Percentiles rank a stretch among this genome's conserved stretches.
Conservation (phyloP, 1,284 basidiomycete genomes). For the Malassezia dermatis region DNA sequence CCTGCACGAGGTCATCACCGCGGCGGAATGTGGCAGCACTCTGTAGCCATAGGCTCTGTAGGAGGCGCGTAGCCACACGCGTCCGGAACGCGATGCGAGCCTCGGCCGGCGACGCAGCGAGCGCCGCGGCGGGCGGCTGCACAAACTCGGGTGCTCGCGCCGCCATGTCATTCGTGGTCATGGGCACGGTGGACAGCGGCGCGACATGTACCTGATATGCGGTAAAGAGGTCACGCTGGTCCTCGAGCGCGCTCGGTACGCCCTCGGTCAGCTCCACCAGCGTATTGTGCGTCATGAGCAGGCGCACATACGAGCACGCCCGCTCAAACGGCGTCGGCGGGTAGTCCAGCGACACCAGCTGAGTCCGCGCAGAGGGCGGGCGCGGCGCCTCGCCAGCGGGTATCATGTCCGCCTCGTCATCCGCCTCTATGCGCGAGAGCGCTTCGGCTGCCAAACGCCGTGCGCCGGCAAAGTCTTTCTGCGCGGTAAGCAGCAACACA, state of each 20-base stretch:
- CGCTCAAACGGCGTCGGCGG: constrained; percentile 57
- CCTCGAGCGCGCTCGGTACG: constrained; percentile 67
- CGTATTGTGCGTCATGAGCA: constrained; percentile 76
- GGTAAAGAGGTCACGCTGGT: constrained; percentile 74
- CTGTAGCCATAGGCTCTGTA: constrained; percentile 85
- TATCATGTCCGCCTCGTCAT: constrained; percentile 20
- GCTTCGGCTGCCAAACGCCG: constrained; percentile 64
- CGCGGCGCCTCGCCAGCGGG: constrained; percentile 40
- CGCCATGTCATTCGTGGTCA: neutral
- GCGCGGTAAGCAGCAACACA: constrained; percentile 66
- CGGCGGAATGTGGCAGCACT: constrained; percentile 85
- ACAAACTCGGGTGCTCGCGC: constrained; percentile 4
- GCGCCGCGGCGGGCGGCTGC: constrained; percentile 14
- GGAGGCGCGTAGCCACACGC: constrained; percentile 31
- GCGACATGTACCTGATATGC: constrained; percentile 55
- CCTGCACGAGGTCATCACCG: constrained; percentile 75
- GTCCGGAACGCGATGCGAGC: constrained; percentile 15
- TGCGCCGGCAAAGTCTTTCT: constrained; percentile 71
- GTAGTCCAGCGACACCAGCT: constrained; percentile 52
- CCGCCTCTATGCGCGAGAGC: constrained; percentile 35
- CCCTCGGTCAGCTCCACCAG: constrained; percentile 76
- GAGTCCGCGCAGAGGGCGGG: constrained; percentile 20
- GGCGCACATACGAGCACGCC: constrained; percentile 69
- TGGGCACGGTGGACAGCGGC: neutral
- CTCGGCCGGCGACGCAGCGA: constrained; percentile 12